Evolutionary conservation across 805 yeast species (phyloP), one percentile per base, ranked within the genome.

Genomic region (Metahyphopichia silvanorum): DNA sequence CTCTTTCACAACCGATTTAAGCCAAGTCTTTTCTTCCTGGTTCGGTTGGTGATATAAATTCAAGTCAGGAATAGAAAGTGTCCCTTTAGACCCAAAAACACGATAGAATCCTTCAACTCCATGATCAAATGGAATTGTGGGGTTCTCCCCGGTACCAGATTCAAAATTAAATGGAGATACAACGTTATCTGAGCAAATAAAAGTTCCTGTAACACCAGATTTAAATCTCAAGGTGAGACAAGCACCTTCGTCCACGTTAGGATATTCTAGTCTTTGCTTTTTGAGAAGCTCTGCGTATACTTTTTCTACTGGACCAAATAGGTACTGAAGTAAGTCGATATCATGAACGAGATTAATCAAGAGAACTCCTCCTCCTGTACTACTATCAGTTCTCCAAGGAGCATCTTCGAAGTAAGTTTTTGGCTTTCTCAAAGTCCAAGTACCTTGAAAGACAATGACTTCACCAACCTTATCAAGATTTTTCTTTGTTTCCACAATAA

Each of bases 301-400:
- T 28, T 48, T 51, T 13, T 53, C 53, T 16, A 63, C 52, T 1
- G 67, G 67, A 2, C 70, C 70, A 31, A 63, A 47, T n/a, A 63
- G 41, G 31, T 52, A 63, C 35, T 60, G 62, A 31, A 63, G 46
- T 17, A 63, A 39, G 34, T 63, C 70, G 29, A 63, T 43, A 41
- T 63, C 70, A 42, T 63, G 70, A 23, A 63, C 55, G 35, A 63
- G 46, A 39, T 63, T 63, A 25, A 63, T 63, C 34, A 63, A 49
- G 13, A 63, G 37, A 2, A 60, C 53, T 3, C 70, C 70, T 2
- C 69, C 67, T 1, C 69, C 69, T 7, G 40, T 33, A 11, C 34
- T 38, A 1, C 38, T 35, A 24, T 47, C 40, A 4, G 54, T 46
- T 29, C 69, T 44, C 70, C 70, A 63, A 2, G 58, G 57, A 15